Percentiles rank a stretch among this genome's conserved stretches.
phyloP scores from a whole-genome alignment of 768 basidiomycete species.

The Gymnopilus dilepis region DNA sequence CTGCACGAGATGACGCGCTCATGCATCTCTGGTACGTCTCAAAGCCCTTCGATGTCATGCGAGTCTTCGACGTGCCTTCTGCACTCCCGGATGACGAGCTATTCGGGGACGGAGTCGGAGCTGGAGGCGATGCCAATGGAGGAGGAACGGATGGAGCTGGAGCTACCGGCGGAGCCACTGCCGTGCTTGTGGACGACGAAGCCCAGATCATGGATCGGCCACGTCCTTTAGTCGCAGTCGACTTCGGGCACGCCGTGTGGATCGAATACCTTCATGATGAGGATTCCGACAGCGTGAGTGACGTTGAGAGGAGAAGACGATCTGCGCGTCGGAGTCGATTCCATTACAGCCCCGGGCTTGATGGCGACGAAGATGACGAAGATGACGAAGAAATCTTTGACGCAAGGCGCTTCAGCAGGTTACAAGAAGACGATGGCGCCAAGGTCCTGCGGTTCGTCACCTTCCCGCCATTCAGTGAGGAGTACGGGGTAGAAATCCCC shows the following conservation, averaged over 20 bases:
- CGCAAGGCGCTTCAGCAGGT: not conserved
- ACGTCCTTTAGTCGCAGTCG: slow-evolving; percentile 77
- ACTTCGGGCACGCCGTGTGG: slow-evolving; percentile 90
- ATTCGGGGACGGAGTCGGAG: slow-evolving; percentile 9
- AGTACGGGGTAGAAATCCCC: slow-evolving; percentile 29
- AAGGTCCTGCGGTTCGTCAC: slow-evolving; percentile 74
- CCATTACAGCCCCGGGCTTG: too few relatives aligned
- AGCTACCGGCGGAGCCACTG: not conserved
- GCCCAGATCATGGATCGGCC: slow-evolving; percentile 48
- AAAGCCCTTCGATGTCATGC: slow-evolving; percentile 74
- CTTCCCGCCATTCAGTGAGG: slow-evolving; percentile 60
- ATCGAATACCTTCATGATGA: slow-evolving; percentile 55
- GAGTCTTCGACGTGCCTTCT: slow-evolving; percentile 53
- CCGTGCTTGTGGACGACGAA: slow-evolving; percentile 45
- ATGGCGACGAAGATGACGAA: not conserved
- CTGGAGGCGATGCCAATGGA: not conserved
- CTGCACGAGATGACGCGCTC: slow-evolving; percentile 52
- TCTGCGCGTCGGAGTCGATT: not conserved
- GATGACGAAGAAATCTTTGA: not conserved
- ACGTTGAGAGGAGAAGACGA: not conserved
- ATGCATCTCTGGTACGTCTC: slow-evolving; percentile 76
- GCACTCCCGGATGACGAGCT: slow-evolving; percentile 41
- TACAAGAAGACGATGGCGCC: slow-evolving; percentile 26
- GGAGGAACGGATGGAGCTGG: not conserved
- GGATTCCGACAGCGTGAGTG: slow-evolving; percentile 8